phyloP scores from a whole-genome alignment of 2,329 filamentous ascomycete species.

The Exutisphaerella laricina region DNA sequence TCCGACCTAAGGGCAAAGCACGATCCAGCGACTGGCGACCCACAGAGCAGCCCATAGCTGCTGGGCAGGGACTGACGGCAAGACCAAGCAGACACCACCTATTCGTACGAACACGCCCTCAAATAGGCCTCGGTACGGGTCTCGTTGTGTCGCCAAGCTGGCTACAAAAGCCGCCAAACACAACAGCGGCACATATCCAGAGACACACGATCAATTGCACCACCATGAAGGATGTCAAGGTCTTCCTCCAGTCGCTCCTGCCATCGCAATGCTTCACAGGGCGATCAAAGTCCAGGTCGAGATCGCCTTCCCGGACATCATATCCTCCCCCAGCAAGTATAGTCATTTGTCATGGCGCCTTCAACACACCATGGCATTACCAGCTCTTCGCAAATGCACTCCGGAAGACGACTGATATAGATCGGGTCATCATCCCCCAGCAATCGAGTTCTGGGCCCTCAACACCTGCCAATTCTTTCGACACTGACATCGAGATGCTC shows the following conservation, averaged over 20 bases:
- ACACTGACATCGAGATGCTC: constrained; percentile 10
- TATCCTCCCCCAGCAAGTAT: constrained; percentile 7
- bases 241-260: neutral
- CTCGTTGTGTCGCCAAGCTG: no score
- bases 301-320: neutral
- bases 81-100: no score
- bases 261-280: neutral
- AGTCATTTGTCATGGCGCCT: constrained; percentile 17
- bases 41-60: neutral
- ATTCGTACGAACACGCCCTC: no score
- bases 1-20: neutral
- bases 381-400: constrained; percentile 11
- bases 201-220: neutral
- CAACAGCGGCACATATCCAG: no score
- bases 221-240: neutral
- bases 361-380: constrained; percentile 17
- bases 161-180: no score
- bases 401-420: constrained; percentile 6
- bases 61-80: no score
- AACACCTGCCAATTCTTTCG: constrained; percentile 13
- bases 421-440: constrained; percentile 10
- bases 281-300: neutral
- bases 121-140: no score
- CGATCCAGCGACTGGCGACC: neutral
- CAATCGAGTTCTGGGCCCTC: constrained; percentile 11